These are phyloP conservation scores for Oryza coarctata DNA, from an alignment of 176 grass and related monocot species.

Conservation along the genomic window DNA sequence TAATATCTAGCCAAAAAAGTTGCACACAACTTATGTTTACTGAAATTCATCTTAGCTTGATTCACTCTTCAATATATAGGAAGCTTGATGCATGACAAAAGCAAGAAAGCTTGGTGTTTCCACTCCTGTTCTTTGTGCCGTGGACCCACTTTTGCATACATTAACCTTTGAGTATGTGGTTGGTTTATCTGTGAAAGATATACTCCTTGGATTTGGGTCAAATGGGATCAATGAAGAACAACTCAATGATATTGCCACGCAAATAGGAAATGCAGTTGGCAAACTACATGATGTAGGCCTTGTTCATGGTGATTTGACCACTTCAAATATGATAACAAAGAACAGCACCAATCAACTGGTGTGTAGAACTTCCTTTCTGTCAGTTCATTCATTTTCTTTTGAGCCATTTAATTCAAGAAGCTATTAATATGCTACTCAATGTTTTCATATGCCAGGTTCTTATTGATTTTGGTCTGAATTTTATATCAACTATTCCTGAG, in stretches of 20 bases:
- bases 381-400: constrained; percentile 21
- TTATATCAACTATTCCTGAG: constrained; percentile 84
- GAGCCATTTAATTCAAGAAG: neutral
- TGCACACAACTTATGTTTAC: constrained; percentile 5
- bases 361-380: constrained; percentile 1
- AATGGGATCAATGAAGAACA: constrained; percentile 65
- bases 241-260: constrained; percentile 64
- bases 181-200: constrained; percentile 79
- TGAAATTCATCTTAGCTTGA: constrained; percentile 16
- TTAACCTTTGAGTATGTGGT: constrained; percentile 86
- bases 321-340: constrained; percentile 96
- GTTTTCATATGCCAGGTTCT: constrained; percentile 61
- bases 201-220: constrained; percentile 81
- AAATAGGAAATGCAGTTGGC: constrained; percentile 83
- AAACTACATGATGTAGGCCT: constrained; percentile 94
- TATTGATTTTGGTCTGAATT: constrained; percentile 97
- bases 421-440: neutral
- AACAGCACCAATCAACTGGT: constrained; percentile 63
- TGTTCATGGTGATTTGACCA: constrained; percentile 90
- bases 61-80: constrained; percentile 46
- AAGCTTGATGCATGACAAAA: constrained; percentile 98
- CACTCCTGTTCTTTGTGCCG: constrained; percentile 84
- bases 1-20: neutral
- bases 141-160: constrained; percentile 74
- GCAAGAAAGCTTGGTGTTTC: constrained; percentile 85